Conservation (phyloP, 495 filamentous ascomycete species). For the Aspergillus diversus region DNA sequence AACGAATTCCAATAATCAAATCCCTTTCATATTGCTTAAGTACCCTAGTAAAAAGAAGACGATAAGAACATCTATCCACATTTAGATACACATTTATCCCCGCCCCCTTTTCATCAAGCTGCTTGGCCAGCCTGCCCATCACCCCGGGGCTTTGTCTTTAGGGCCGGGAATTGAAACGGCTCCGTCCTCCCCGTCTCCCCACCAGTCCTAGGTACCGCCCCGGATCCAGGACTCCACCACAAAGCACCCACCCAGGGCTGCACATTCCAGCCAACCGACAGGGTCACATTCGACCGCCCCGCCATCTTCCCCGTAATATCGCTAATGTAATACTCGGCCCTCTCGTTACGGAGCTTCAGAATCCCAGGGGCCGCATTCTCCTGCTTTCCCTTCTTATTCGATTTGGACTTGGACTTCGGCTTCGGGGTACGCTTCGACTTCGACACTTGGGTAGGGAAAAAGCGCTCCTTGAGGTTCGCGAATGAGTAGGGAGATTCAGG, state of each 20-base stretch:
- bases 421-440: slow-evolving; percentile 19
- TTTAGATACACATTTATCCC: background rate
- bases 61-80: background rate
- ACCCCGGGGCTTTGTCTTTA: slow-evolving; percentile 56
- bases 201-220: slow-evolving; percentile 59
- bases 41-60: background rate
- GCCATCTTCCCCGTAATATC: slow-evolving; percentile 79
- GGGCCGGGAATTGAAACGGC: slow-evolving; percentile 70
- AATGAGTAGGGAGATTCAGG: slow-evolving; percentile 60
- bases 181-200: slow-evolving; percentile 68
- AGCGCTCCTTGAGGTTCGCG: slow-evolving; percentile 40
- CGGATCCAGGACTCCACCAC: slow-evolving; percentile 67
- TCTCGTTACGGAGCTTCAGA: slow-evolving; percentile 74
- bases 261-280: slow-evolving; percentile 89
- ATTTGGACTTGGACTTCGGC: slow-evolving; percentile 15
- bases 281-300: slow-evolving; percentile 68
- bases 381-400: slow-evolving; percentile 18
- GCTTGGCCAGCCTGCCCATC: slow-evolving; percentile 24
- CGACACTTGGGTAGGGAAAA: slow-evolving; percentile 25
- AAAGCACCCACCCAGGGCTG: slow-evolving; percentile 95
- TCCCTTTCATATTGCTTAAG: background rate
- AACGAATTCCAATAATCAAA: background rate
- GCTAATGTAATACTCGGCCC: slow-evolving; percentile 92
- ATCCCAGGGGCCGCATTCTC: slow-evolving; percentile 53
- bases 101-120: slow-evolving; percentile 10